Percentiles rank a stretch among this genome's conserved stretches.
Evolutionary conservation across 305 asterid species (phyloP).

Genomic region (Solanum hybrid): DNA sequence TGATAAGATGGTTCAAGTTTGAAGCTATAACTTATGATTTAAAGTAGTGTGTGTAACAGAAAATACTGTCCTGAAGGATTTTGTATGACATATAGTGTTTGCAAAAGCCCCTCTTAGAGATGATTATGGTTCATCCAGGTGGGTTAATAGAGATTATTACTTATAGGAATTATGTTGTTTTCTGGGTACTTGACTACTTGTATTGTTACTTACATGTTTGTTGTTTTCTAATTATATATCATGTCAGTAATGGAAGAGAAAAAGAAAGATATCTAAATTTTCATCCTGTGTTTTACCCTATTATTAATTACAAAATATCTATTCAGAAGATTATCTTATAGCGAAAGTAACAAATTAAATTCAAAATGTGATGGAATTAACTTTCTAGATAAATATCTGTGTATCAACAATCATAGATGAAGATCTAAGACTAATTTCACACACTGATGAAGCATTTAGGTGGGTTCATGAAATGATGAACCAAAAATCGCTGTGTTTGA

Average conservation of each 20-base stretch:
- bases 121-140: slow-evolving; percentile 55
- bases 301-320: not conserved
- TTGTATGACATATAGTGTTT: not conserved
- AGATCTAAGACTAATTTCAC: not conserved
- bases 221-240: not conserved
- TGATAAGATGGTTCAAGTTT: not conserved
- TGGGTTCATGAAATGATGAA: not conserved
- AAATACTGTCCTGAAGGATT: not conserved
- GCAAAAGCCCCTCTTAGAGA: slow-evolving; percentile 34
- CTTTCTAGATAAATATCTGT: not conserved
- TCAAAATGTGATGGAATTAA: not conserved
- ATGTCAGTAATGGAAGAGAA: not conserved
- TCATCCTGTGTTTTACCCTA: not conserved
- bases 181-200: not conserved
- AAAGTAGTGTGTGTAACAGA: not conserved
- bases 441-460: not conserved
- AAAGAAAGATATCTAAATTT: not conserved
- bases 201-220: not conserved
- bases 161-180: too few relatives aligned
- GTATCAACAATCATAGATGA: not conserved
- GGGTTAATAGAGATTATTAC: not conserved
- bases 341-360: not conserved
- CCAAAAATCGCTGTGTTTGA: not conserved
- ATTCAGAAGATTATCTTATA: not conserved
- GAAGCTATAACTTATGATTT: not conserved